Conservation (phyloP, 2,329 filamentous ascomycete species). For the Bipolaris sorokiniana region DNA sequence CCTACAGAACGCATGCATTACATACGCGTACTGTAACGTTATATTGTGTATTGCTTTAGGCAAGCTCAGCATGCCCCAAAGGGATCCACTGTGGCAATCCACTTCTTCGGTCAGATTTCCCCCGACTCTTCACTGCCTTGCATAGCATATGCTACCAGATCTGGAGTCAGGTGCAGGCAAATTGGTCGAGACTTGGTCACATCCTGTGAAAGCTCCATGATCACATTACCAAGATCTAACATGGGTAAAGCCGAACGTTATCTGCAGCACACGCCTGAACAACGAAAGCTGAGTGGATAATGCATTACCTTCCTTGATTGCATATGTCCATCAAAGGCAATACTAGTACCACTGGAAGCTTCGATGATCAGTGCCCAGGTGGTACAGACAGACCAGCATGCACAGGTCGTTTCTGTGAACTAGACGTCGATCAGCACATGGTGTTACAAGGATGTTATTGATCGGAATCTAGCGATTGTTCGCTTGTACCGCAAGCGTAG, state of each 20-base stretch:
- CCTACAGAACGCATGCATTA: not conserved
- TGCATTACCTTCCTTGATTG: not conserved
- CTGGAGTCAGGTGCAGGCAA: not conserved
- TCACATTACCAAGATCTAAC: conserved; percentile 4
- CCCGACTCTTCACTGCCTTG: not conserved
- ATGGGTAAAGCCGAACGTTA: conserved; percentile 1
- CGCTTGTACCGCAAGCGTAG: not conserved
- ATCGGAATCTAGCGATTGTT: not conserved
- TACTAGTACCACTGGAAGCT: not conserved
- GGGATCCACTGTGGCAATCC: not conserved
- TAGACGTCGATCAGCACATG: conserved; percentile 8
- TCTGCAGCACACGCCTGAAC: conserved; percentile 2
- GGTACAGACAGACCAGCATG: conserved; percentile 1
- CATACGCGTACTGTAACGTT: not conserved
- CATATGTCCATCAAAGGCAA: not conserved
- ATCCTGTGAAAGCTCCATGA: not conserved
- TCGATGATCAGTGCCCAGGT: not conserved
- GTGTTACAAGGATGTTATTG: conserved; percentile 8
- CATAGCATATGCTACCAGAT: not conserved
- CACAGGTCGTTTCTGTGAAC: conserved; percentile 12
- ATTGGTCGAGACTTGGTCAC: not conserved
- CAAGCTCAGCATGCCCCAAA: not conserved
- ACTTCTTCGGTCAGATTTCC: not conserved
- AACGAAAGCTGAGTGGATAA: not conserved
- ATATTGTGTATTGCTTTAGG: not conserved